Conservation (phyloP, 225 moss, liverwort and hornwort genomes). For the Takakia lepidozioides region DNA sequence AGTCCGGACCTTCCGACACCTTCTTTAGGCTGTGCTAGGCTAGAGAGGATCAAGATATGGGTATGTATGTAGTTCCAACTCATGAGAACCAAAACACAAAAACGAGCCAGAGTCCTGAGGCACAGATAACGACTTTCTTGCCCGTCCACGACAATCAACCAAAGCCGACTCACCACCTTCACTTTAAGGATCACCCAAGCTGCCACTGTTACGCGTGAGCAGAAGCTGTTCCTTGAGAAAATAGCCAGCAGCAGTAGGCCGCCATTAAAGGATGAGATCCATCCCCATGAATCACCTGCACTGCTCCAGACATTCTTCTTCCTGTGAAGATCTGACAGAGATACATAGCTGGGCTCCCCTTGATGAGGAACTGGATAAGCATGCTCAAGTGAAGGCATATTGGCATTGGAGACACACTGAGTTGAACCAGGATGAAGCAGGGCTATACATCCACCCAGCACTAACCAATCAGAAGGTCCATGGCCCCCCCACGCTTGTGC, state of each 20-base stretch:
- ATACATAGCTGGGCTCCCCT: too few species aligned
- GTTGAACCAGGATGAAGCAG: constrained; percentile 12
- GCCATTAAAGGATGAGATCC: constrained; percentile 42
- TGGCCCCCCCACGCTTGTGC: constrained; percentile 46
- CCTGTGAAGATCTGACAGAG: too few species aligned
- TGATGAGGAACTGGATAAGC: too few species aligned
- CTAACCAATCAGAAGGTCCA: constrained; percentile 37
- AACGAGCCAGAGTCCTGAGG: constrained; percentile 34
- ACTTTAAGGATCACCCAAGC: constrained; percentile 32
- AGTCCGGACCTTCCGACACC: too few species aligned
- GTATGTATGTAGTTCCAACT: constrained; percentile 41
- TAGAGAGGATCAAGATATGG: constrained; percentile 20
- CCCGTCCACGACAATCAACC: constrained; percentile 19
- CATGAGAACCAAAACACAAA: constrained; percentile 22
- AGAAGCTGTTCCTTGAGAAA: constrained; percentile 41
- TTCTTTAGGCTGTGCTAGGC: too few species aligned
- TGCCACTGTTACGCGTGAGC: constrained; percentile 35
- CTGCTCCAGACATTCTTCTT: neutral
- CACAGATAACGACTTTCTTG: constrained; percentile 40
- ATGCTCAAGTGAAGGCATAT: constrained; percentile 14
- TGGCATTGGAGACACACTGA: constrained; percentile 4
- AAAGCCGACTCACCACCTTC: too few species aligned
- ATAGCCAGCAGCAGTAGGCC: constrained; percentile 35
- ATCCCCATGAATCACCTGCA: constrained; percentile 26
- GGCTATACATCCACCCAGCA: constrained; percentile 30